Evolutionary conservation across 176 grass and related monocot genomes (phyloP).

Genomic region (Carex parvula): DNA sequence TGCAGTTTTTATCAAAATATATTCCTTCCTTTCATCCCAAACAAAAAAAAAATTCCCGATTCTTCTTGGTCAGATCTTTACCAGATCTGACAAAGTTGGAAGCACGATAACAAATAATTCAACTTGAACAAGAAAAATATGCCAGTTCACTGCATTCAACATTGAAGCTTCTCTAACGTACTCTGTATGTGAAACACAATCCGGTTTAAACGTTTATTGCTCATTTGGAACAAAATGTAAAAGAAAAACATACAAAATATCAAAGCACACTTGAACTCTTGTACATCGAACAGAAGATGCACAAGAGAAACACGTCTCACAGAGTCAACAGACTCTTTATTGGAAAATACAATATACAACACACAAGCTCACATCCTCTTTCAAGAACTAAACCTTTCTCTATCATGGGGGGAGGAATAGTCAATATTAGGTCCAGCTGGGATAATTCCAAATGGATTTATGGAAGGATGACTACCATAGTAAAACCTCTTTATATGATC

Average conservation of each 20-base stretch:
- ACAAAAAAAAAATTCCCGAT: too few relatives aligned
- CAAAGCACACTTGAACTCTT: background rate
- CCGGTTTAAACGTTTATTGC: background rate
- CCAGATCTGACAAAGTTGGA: background rate
- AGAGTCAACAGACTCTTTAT: slow-evolving; percentile 11
- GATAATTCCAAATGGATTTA: slow-evolving; percentile 73
- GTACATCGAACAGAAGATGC: background rate
- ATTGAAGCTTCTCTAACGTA: background rate
- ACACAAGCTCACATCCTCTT: background rate
- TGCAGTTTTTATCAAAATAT: background rate
- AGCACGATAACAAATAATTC: background rate
- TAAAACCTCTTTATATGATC: slow-evolving; percentile 89
- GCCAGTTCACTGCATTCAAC: background rate
- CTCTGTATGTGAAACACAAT: background rate
- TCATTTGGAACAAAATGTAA: background rate
- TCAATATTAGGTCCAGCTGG: slow-evolving; percentile 64
- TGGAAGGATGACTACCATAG: slow-evolving; percentile 83
- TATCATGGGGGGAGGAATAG: slow-evolving; percentile 73
- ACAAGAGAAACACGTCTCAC: background rate
- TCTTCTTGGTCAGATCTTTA: too few relatives aligned
- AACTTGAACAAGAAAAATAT: background rate
- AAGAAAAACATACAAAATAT: background rate
- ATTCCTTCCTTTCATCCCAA: background rate
- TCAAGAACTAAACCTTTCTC: slow-evolving; percentile 52
- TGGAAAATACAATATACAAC: background rate